These are phyloP conservation scores for Inonotus hispidus DNA, from an alignment of 1,284 basidiomycete species.

Conservation along the genomic window DNA sequence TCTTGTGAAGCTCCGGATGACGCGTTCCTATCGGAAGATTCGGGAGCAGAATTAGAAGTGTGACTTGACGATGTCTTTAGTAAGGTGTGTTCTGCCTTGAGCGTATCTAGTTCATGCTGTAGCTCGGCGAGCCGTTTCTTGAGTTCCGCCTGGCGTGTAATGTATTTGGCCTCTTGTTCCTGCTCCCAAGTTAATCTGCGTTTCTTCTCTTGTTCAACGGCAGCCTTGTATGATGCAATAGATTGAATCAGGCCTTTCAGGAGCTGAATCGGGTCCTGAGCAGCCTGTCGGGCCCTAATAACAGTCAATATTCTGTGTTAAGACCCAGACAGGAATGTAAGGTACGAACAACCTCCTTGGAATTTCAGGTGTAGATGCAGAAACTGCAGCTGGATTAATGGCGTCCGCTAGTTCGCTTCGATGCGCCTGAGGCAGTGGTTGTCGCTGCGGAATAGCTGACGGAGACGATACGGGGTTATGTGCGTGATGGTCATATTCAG, in stretches of 20 bases:
- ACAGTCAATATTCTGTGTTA: background rate
- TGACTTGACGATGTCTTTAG: conserved; percentile 21
- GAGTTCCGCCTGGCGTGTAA: conserved; percentile 51
- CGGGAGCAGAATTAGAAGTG: conserved; percentile 5
- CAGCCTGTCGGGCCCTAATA: conserved; percentile 7
- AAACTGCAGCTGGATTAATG: conserved; percentile 37
- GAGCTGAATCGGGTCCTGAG: conserved; percentile 36
- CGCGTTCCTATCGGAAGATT: background rate
- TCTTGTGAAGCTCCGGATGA: background rate
- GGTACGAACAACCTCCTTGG: conserved; percentile 20
- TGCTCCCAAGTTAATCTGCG: conserved; percentile 60
- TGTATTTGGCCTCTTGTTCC: conserved; percentile 55
- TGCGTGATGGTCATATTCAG: conserved; percentile 27
- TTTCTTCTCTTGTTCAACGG: conserved; percentile 51
- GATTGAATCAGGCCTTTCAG: conserved; percentile 55
- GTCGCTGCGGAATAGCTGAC: background rate
- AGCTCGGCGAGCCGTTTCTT: conserved; percentile 52
- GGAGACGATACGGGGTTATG: conserved; percentile 20
- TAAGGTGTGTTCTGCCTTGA: conserved; percentile 39
- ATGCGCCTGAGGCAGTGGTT: conserved; percentile 31
- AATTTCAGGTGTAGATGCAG: conserved; percentile 29
- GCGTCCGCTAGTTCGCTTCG: conserved; percentile 57
- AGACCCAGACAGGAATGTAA: background rate
- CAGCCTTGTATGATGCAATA: conserved; percentile 46
- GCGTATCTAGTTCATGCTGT: conserved; percentile 48